Conservation (phyloP, 495 filamentous ascomycete genomes). For the Podospora tetraspora region DNA sequence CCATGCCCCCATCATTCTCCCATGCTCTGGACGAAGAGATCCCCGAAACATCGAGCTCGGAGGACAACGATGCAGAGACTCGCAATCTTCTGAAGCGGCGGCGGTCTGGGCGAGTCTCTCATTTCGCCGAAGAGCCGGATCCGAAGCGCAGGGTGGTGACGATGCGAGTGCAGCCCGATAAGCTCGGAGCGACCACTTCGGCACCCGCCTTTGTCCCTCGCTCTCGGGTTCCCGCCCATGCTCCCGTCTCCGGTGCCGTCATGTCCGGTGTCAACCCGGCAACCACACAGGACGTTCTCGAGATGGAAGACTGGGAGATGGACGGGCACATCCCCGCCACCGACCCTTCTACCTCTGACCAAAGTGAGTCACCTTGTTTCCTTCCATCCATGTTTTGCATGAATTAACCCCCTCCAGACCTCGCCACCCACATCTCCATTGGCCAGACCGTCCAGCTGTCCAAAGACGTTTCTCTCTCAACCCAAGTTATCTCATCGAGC, state of each 20-base stretch:
- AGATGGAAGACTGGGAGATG: slow-evolving; percentile 6
- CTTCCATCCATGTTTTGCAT: neutral
- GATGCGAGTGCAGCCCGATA: neutral
- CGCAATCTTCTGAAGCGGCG: neutral
- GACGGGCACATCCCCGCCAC: slow-evolving; percentile 15
- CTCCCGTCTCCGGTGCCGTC: neutral
- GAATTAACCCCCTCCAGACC: slow-evolving; percentile 17
- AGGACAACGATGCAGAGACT: neutral
- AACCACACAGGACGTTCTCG: neutral
- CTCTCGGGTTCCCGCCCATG: neutral
- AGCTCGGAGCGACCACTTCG: neutral
- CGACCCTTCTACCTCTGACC: neutral
- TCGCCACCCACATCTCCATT: slow-evolving; percentile 25
- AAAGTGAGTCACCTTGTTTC: neutral
- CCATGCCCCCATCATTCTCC: neutral
- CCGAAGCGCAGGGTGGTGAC: slow-evolving; percentile 6
- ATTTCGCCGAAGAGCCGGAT: neutral
- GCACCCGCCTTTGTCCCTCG: too few relatives aligned
- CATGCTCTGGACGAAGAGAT: neutral
- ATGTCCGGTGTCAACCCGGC: neutral
- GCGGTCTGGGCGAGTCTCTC: neutral
- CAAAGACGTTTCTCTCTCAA: slow-evolving; percentile 19
- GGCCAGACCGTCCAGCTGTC: slow-evolving; percentile 22
- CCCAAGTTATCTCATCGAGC: slow-evolving; percentile 26
- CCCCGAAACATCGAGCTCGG: neutral